A percentile compares a stretch with the other conserved stretches of the same genome.
Conservation (phyloP, 176 grass and related monocot species). For the Aegilops speltoides region DNA sequence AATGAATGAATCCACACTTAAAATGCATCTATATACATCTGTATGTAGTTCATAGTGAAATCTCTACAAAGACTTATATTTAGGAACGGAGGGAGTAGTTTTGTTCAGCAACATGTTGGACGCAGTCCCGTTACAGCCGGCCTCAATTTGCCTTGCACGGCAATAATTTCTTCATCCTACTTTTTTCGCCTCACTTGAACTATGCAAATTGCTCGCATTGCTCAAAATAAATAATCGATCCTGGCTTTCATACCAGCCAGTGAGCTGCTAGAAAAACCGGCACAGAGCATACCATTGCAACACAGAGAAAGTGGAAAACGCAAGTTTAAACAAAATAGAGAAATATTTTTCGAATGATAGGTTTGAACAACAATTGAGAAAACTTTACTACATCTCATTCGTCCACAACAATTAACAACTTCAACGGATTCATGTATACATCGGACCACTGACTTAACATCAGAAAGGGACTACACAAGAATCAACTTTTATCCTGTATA, state of each 20-base stretch:
- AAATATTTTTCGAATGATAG: not conserved
- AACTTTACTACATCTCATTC: not conserved
- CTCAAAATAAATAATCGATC: not conserved
- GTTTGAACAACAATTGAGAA: not conserved
- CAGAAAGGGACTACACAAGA: conserved; percentile 21
- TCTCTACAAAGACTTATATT: too few relatives aligned
- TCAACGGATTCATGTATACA: not conserved
- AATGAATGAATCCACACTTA: too few relatives aligned
- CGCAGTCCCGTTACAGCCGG: too few relatives aligned
- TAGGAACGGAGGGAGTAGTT: too few relatives aligned
- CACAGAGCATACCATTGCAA: not conserved
- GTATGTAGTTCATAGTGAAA: too few relatives aligned
- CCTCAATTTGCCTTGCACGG: too few relatives aligned
- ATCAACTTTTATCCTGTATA: conserved; percentile 26
- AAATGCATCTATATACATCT: too few relatives aligned
- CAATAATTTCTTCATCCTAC: too few relatives aligned
- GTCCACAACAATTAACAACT: not conserved
- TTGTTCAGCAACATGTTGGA: too few relatives aligned
- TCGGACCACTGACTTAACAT: not conserved
- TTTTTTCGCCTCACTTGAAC: not conserved
- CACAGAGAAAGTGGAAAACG: not conserved
- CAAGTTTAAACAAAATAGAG: not conserved
- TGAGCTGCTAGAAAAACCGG: not conserved
- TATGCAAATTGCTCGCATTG: too few relatives aligned
- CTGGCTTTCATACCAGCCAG: not conserved